Percentiles rank a stretch among this genome's conserved stretches.
Conservation (phyloP, 176 grass and related monocot species). For the Thalia dealbata region DNA sequence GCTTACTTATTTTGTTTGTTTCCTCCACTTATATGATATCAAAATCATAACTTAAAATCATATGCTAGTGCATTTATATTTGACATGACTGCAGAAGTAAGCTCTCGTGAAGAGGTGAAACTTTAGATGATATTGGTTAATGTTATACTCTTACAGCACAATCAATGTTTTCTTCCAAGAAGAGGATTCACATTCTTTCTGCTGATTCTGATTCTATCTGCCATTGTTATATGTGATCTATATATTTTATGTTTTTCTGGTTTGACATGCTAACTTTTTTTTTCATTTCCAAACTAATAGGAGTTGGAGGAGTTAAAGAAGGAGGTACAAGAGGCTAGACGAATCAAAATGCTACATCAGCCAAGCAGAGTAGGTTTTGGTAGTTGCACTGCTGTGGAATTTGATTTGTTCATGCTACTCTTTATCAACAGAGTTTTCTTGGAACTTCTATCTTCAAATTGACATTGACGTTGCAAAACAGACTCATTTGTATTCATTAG, state of each 20-base stretch:
- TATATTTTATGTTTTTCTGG: neutral
- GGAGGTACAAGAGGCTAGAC: constrained; percentile 87
- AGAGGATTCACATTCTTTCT: neutral
- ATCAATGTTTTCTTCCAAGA: neutral
- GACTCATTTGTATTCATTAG: neutral
- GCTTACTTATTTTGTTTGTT: neutral
- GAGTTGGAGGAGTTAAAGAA: constrained; percentile 75
- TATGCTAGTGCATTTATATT: too few relatives aligned
- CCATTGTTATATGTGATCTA: neutral
- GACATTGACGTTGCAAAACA: neutral
- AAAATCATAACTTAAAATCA: neutral
- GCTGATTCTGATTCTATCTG: constrained; percentile 4
- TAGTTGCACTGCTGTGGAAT: constrained; percentile 4
- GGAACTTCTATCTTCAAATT: neutral
- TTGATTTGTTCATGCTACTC: neutral
- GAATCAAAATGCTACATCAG: constrained; percentile 98
- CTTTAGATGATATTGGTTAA: neutral
- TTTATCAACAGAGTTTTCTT: neutral
- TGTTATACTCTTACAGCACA: neutral
- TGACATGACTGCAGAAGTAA: too few relatives aligned
- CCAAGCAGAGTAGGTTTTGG: constrained; percentile 78
- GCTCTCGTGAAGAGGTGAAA: neutral
- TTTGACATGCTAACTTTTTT: neutral
- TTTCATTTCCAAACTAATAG: constrained; percentile 25
- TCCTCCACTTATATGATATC: neutral